A percentile compares a stretch with the other conserved stretches of the same genome.
These are phyloP conservation scores for Syzygium aqueum DNA, from an alignment of 345 rosid species.

Conservation along the genomic window DNA sequence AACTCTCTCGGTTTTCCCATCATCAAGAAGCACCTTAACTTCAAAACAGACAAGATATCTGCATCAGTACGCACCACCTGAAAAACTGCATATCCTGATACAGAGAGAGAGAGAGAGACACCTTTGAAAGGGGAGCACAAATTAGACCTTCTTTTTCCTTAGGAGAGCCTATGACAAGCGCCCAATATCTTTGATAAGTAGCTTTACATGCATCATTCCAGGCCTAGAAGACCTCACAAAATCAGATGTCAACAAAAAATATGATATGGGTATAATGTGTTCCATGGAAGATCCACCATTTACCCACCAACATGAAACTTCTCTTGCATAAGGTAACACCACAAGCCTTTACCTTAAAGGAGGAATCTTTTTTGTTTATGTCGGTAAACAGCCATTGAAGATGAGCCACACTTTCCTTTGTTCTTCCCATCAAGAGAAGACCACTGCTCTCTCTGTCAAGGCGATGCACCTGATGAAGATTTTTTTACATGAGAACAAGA, in stretches of 20 bases:
- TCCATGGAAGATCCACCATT: not conserved
- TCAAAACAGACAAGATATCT: not conserved
- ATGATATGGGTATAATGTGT: not conserved
- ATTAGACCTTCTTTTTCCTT: slow-evolving; percentile 73
- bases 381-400: slow-evolving; percentile 71
- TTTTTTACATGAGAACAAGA: not conserved
- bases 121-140: slow-evolving; percentile 81
- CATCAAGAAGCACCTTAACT: slow-evolving; percentile 66
- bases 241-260: not conserved
- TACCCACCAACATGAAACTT: not conserved
- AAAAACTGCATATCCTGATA: not conserved
- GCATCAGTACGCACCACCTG: not conserved
- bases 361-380: slow-evolving; percentile 32
- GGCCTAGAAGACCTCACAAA: slow-evolving; percentile 26
- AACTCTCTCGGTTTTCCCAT: slow-evolving; percentile 86
- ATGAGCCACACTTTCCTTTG: slow-evolving; percentile 54
- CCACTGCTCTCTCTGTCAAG: slow-evolving; percentile 94
- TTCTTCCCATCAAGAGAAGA: slow-evolving; percentile 71
- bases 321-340: not conserved
- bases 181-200: slow-evolving; percentile 76
- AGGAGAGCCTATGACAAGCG: slow-evolving; percentile 83
- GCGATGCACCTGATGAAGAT: slow-evolving; percentile 63
- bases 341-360: slow-evolving; percentile 40
- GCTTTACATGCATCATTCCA: slow-evolving; percentile 76
- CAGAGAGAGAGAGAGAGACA: slow-evolving; percentile 3